Base-by-base conservation (phyloP, 2,329 filamentous ascomycete genomes). In the Venturia aucupariae region DNA sequence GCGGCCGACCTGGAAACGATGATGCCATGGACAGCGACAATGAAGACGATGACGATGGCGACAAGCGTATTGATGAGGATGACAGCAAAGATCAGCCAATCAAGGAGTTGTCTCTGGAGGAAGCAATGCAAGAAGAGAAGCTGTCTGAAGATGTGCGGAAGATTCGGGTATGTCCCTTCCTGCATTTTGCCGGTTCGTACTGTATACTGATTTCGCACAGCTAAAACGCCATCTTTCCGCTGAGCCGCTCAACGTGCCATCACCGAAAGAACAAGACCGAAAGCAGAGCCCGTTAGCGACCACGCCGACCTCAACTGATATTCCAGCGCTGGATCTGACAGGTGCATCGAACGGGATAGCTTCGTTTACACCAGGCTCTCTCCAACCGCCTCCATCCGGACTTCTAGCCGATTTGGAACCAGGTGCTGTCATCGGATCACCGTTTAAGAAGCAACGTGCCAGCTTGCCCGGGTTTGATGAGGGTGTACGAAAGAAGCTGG, bases 221-320 rank as follows among this genome's bases (percentile, higher is more conserved):
- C 85, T 93, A 67, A 93, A 93, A 80, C 84, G 90, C 68, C 87
- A 89, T 68, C 89, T 91, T 73, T 92, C 90, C 11, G 84, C 83
- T 46, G 90, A 92, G 61, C 86, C 86, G 13, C 79, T 88, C 24
- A 64, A 61, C 35, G 63, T 55, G 10, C 54, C 54, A 10, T 64
- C 63, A 10, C 55, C 63, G 15, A 55, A 41, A 32, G 46, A 55
- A 24, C 63, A 46, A 35, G 57, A 60, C n/a, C 61, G 61, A 41
- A 64, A 64, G 38, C 38, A 42, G 27, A 64, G 63, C 42, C 69
- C 76, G 32, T 64, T 67, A 57, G 63, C 65, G 64, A 61, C 68
- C 30, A 63, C 62, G 38, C 62, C 62, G 13, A 55, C 46, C 17
- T 32, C 35, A 10, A 41, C 51, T n/a, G 62, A 63, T 41, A 38